Evolutionary conservation across 2,329 filamentous ascomycete genomes (phyloP).

Genomic region (Pestalotiopsis fici): DNA sequence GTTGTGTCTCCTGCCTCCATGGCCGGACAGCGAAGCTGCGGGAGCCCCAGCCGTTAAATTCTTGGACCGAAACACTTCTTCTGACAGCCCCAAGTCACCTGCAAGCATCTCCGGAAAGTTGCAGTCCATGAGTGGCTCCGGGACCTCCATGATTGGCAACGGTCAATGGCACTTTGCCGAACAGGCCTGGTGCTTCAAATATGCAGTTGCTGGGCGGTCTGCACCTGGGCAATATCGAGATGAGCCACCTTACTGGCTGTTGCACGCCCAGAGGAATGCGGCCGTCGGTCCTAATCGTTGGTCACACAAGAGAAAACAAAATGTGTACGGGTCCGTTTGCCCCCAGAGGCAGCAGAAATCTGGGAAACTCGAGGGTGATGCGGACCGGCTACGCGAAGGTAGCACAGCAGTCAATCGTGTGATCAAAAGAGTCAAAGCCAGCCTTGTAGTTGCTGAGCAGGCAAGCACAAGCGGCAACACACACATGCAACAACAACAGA

Average conservation of each 20-base stretch:
- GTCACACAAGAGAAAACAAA: neutral
- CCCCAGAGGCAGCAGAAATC: neutral
- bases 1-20: constrained; percentile 19
- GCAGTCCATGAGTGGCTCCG: constrained; percentile 34
- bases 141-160: constrained; percentile 16
- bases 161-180: constrained; percentile 11
- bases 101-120: constrained; percentile 60
- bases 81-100: constrained; percentile 51
- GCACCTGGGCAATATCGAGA: neutral
- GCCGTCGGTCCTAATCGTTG: constrained; percentile 3
- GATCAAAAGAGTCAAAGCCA: neutral
- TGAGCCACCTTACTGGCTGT: neutral
- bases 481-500: neutral
- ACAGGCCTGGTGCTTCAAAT: neutral
- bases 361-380: constrained; percentile 1
- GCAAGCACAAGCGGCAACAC: neutral
- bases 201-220: constrained; percentile 1
- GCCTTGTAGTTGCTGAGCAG: neutral
- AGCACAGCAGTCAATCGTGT: neutral
- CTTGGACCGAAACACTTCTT: constrained; percentile 47
- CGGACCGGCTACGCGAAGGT: constrained; percentile 2
- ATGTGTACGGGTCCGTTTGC: neutral
- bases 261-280: neutral
- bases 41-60: constrained; percentile 56
- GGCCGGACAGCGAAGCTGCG: constrained; percentile 32